phyloP scores from a whole-genome alignment of 2,329 filamentous ascomycete genomes.

The Pestalotiopsis sp. region DNA sequence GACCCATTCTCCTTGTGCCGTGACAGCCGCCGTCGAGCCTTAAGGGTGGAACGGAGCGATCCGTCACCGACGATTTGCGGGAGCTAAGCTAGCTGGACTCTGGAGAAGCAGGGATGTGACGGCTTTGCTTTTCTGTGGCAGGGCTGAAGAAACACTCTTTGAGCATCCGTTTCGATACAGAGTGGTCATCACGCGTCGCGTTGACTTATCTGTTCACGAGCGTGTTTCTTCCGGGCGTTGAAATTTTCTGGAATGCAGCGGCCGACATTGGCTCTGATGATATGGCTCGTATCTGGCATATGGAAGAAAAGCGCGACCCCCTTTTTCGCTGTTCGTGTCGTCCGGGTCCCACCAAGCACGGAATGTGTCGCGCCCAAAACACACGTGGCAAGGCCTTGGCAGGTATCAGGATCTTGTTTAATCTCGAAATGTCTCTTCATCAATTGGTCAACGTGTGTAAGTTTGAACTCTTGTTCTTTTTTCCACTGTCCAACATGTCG shows the following conservation, averaged over 20 bases:
- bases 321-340: slow-evolving; percentile 6
- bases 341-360: slow-evolving; percentile 4
- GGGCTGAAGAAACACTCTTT: not conserved
- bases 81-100: not conserved
- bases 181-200: slow-evolving; percentile 1
- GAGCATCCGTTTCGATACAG: not conserved
- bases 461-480: no score
- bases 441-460: no score
- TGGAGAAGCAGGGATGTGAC: not conserved
- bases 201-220: not conserved
- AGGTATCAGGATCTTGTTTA: not conserved
- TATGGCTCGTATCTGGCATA: not conserved
- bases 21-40: not conserved
- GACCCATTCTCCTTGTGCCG: not conserved
- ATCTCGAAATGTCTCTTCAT: no score
- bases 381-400: slow-evolving; percentile 3
- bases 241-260: not conserved
- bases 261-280: not conserved
- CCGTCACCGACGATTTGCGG: not conserved
- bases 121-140: not conserved
- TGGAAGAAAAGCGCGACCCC: not conserved
- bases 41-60: slow-evolving; percentile 6
- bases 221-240: not conserved
- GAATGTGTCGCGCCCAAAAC: slow-evolving; percentile 7
- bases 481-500: no score